A percentile compares a stretch with the other conserved stretches of the same genome.
These are phyloP conservation scores for Leccinum truebloodii DNA, from an alignment of 768 basidiomycete species.

Conservation along the genomic window DNA sequence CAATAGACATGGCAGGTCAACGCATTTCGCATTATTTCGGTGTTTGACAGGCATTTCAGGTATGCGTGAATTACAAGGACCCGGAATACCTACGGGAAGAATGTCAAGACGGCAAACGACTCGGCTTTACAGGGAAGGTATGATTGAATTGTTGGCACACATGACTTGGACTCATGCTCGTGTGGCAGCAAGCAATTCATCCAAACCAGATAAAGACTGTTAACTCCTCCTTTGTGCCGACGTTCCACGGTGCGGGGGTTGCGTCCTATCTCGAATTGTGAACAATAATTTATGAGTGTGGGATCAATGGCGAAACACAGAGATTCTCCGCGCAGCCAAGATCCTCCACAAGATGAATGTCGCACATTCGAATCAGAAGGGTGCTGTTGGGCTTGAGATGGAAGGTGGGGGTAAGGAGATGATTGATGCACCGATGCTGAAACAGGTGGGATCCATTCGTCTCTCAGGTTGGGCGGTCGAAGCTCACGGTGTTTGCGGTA, in stretches of 20 bases:
- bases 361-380: conserved; percentile 52
- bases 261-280: background rate
- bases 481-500: conserved; percentile 2
- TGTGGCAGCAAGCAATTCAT: conserved; percentile 87
- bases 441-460: conserved; percentile 45
- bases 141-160: background rate
- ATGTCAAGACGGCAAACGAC: conserved; percentile 70
- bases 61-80: conserved; percentile 88
- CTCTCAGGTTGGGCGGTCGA: background rate
- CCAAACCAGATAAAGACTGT: conserved; percentile 80
- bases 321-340: conserved; percentile 73
- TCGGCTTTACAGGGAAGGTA: conserved; percentile 94
- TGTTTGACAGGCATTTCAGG: conserved; percentile 42
- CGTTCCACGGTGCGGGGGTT: conserved; percentile 52
- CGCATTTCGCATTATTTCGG: background rate
- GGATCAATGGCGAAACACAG: conserved; percentile 36
- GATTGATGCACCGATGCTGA: conserved; percentile 92
- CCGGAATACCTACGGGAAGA: conserved; percentile 65
- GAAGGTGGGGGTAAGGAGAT: conserved; percentile 63
- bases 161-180: conserved; percentile 5
- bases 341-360: conserved; percentile 67
- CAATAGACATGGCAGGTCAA: conserved; percentile 83
- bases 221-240: conserved; percentile 78
- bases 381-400: conserved; percentile 73
- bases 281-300: background rate